Evolutionary conservation across 495 filamentous ascomycete genomes (phyloP).

Genomic region (Chaetomium fimeti): DNA sequence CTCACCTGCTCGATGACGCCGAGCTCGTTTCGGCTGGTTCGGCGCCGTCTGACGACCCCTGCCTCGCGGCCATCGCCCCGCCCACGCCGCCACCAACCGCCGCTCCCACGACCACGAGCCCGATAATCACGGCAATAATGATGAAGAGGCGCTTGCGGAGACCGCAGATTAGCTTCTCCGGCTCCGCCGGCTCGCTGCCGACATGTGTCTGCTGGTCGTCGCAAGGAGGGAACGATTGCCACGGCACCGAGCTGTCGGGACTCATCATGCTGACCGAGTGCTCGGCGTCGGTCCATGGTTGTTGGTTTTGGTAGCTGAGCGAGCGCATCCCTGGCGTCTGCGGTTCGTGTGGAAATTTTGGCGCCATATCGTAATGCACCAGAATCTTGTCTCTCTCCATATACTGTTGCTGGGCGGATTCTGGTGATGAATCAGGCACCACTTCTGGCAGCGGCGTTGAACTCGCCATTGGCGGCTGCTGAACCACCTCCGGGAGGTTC

Average conservation of each 20-base stretch:
- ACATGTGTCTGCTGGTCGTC: conserved; percentile 4
- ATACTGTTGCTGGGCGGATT: conserved; percentile 13
- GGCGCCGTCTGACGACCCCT: neutral
- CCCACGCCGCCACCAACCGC: conserved; percentile 35
- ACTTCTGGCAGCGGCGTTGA: conserved; percentile 20
- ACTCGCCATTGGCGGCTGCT: no score
- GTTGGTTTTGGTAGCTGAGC: neutral
- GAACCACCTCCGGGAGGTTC: conserved; percentile 32
- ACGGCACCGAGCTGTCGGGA: conserved; percentile 20
- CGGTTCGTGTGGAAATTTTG: conserved; percentile 24
- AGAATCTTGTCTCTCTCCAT: conserved; percentile 30
- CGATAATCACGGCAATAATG: conserved; percentile 23
- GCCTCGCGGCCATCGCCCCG: conserved; percentile 20
- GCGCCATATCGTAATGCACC: conserved; percentile 28
- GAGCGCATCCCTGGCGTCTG: neutral
- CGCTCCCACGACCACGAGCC: conserved; percentile 27
- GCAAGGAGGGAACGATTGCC: conserved; percentile 19
- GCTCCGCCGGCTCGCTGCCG: conserved; percentile 1
- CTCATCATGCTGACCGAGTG: conserved; percentile 1
- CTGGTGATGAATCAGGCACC: conserved; percentile 26
- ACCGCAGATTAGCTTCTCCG: conserved; percentile 29
- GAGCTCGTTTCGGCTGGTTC: neutral
- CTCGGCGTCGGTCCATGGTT: neutral
- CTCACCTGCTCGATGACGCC: conserved; percentile 4
- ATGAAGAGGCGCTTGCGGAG: conserved; percentile 28